A percentile compares a stretch with the other conserved stretches of the same genome.
These are phyloP conservation scores for Boletellus ananiceps DNA, from an alignment of 768 basidiomycete genomes.

Conservation along the genomic window DNA sequence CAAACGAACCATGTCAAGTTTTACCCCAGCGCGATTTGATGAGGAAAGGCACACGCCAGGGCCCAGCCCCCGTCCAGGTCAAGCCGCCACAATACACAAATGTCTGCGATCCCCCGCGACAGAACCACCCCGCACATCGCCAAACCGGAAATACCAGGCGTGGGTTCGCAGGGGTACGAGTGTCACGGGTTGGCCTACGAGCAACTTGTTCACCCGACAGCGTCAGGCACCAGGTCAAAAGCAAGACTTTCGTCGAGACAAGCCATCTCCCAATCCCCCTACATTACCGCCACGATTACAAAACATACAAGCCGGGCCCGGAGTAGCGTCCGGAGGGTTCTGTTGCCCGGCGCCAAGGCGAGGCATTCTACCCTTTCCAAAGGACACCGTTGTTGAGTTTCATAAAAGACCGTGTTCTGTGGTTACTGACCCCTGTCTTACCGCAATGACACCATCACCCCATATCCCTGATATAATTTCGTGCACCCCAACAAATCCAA, in stretches of 20 bases:
- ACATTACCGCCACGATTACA: slow-evolving; percentile 5
- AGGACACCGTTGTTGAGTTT: background rate
- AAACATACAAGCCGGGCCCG: background rate
- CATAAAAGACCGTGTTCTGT: slow-evolving; percentile 4
- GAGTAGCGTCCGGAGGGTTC: background rate
- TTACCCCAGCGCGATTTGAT: background rate
- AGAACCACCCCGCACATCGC: background rate
- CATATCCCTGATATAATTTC: background rate
- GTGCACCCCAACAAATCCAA: background rate
- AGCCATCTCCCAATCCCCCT: background rate
- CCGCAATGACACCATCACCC: background rate
- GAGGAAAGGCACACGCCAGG: background rate
- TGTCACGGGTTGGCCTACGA: background rate
- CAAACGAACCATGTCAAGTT: background rate
- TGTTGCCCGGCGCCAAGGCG: slow-evolving; percentile 6
- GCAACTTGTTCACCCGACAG: background rate
- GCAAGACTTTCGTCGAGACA: background rate
- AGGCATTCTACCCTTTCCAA: background rate
- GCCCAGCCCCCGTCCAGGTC: background rate
- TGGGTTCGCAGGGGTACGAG: slow-evolving; percentile 4
- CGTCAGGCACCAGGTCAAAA: slow-evolving; percentile 1
- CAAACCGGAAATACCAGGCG: background rate
- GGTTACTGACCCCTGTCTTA: slow-evolving; percentile 1
- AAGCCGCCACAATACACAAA: background rate
- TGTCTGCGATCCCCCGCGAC: slow-evolving; percentile 1